Evolutionary conservation across 768 basidiomycete genomes (phyloP).

Genomic region (Lactifluus hygrophoroides): DNA sequence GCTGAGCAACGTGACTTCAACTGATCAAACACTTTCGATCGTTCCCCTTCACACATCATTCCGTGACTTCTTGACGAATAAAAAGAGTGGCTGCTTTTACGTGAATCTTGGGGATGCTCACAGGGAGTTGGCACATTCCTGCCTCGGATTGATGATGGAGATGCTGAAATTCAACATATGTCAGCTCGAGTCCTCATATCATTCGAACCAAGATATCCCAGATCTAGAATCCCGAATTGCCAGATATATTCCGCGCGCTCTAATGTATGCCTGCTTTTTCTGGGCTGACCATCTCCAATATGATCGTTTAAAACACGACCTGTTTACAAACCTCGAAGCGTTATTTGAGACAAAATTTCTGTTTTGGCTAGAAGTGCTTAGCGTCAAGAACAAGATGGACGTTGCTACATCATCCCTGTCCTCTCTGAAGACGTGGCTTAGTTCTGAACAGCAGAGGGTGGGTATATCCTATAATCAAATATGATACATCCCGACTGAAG

Average conservation of each 20-base stretch:
- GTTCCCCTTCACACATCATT: not conserved
- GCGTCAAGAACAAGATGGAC: no score
- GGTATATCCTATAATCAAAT: no score
- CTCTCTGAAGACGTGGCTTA: no score
- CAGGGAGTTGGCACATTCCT: no score
- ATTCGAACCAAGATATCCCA: not conserved
- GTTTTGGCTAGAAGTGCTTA: no score
- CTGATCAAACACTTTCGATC: not conserved
- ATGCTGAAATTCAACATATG: conserved; percentile 1
- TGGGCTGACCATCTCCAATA: not conserved
- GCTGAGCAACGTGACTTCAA: not conserved
- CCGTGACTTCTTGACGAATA: no score
- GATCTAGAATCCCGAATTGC: not conserved
- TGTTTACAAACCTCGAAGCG: not conserved
- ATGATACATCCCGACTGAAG: no score
- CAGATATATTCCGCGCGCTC: not conserved
- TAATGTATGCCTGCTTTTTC: not conserved
- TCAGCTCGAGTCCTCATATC: not conserved
- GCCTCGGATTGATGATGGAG: not conserved
- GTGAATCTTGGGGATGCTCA: not conserved
- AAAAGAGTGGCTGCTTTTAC: not conserved
- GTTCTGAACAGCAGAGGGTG: no score
- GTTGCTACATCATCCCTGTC: no score
- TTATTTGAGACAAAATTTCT: not conserved
- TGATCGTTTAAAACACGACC: not conserved